Evolutionary conservation across 2,329 filamentous ascomycete species (phyloP).

Genomic region (Aspergillus pseudoterreus): DNA sequence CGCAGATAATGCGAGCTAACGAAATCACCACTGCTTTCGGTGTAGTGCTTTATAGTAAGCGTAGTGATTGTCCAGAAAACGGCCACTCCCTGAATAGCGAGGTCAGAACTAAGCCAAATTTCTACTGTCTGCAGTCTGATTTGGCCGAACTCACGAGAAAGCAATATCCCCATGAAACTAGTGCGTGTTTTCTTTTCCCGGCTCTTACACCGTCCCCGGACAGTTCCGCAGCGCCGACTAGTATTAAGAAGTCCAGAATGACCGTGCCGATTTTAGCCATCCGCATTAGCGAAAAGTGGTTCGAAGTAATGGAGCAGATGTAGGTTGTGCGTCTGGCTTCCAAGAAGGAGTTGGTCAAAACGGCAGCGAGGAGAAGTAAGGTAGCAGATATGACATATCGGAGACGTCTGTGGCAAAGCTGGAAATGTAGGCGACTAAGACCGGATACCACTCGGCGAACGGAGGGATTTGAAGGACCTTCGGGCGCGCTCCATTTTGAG

Average conservation of each 20-base stretch:
- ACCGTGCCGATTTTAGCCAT: slow-evolving; percentile 36
- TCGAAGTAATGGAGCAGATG: slow-evolving; percentile 44
- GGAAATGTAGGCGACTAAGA: slow-evolving; percentile 28
- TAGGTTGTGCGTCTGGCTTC: slow-evolving; percentile 43
- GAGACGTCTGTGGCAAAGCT: slow-evolving; percentile 30
- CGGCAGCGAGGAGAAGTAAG: slow-evolving; percentile 37
- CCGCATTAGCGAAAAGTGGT: slow-evolving; percentile 32
- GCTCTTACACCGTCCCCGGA: slow-evolving; percentile 20
- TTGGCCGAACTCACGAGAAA: slow-evolving; percentile 25
- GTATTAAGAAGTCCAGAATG: slow-evolving; percentile 40
- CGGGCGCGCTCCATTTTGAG: slow-evolving; percentile 15
- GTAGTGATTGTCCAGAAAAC: slow-evolving; percentile 34
- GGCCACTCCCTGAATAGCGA: slow-evolving; percentile 29
- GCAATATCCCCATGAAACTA: slow-evolving; percentile 26
- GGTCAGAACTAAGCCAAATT: slow-evolving; percentile 5
- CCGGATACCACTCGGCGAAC: slow-evolving; percentile 18
- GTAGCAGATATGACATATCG: slow-evolving; percentile 37
- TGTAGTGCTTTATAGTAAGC: slow-evolving; percentile 29
- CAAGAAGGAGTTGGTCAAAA: slow-evolving; percentile 33
- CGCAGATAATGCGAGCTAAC: slow-evolving; percentile 36
- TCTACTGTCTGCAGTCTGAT: too few species aligned
- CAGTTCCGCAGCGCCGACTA: slow-evolving; percentile 32
- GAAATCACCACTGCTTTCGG: slow-evolving; percentile 33
- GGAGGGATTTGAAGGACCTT: slow-evolving; percentile 15
- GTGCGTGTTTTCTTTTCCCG: slow-evolving; percentile 20